phyloP scores from a whole-genome alignment of 129 eudicot genomes.

The Saposhnikovia divaricata region DNA sequence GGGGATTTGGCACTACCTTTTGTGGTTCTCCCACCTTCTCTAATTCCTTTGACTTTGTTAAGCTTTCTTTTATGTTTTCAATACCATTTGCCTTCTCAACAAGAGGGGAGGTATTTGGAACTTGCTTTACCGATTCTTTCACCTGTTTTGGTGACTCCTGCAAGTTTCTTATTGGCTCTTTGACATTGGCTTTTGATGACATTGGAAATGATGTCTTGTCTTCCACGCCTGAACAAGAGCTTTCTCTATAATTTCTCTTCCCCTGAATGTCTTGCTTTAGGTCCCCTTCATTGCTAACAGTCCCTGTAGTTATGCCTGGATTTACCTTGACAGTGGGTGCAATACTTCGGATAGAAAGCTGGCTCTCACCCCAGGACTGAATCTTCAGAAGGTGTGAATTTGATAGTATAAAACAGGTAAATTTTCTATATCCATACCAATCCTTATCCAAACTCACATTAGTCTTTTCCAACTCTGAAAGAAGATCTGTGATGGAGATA shows the following conservation, averaged over 20 bases:
- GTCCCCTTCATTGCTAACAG: constrained; percentile 18
- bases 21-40: constrained; percentile 9
- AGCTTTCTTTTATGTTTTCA: constrained; percentile 17
- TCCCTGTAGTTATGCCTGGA: constrained; percentile 8
- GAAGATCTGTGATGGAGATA: constrained; percentile 43
- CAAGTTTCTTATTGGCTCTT: constrained; percentile 22
- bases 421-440: constrained; percentile 66
- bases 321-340: constrained; percentile 18
- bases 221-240: constrained; percentile 8
- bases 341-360: constrained; percentile 28
- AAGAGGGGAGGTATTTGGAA: constrained; percentile 16
- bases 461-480: constrained; percentile 40
- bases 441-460: constrained; percentile 47
- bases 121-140: constrained; percentile 7
- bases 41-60: constrained; percentile 17
- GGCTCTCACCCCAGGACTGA: constrained; percentile 36
- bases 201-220: constrained; percentile 22
- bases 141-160: constrained; percentile 21
- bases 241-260: constrained; percentile 23
- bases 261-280: constrained; percentile 9
- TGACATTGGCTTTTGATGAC: constrained; percentile 15
- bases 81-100: constrained; percentile 20
- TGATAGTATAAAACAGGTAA: constrained; percentile 56
- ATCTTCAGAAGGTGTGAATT: constrained; percentile 61
- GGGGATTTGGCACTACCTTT: constrained; percentile 11